These are phyloP conservation scores for Primulina tabacum DNA, from an alignment of 257 asterid genomes.

Conservation along the genomic window DNA sequence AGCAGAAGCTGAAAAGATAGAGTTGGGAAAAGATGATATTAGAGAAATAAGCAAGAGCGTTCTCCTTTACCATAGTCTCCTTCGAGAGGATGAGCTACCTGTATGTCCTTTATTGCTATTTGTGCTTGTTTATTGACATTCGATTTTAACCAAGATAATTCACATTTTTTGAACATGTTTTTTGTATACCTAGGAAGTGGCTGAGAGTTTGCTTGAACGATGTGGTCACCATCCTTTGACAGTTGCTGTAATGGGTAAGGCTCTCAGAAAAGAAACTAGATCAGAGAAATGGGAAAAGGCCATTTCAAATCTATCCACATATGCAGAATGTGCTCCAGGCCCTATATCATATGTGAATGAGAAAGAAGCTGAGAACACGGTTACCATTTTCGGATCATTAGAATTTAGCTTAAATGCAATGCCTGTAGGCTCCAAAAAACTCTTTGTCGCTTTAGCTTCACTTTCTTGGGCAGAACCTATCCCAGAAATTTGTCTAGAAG, in stretches of 20 bases:
- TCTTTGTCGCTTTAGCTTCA: slow-evolving; percentile 33
- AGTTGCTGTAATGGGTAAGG: slow-evolving; percentile 42
- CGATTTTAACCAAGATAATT: background rate
- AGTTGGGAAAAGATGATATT: slow-evolving; percentile 32
- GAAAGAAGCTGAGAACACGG: slow-evolving; percentile 35
- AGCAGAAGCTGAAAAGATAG: slow-evolving; percentile 37
- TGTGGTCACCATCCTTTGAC: slow-evolving; percentile 40
- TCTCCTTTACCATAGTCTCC: slow-evolving; percentile 35
- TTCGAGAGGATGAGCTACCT: slow-evolving; percentile 31
- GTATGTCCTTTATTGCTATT: slow-evolving; percentile 19
- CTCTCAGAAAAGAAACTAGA: slow-evolving; percentile 34
- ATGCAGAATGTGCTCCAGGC: slow-evolving; percentile 35
- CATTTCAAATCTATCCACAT: slow-evolving; percentile 29
- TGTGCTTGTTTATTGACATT: background rate
- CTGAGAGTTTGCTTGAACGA: slow-evolving; percentile 36
- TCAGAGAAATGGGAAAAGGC: slow-evolving; percentile 39
- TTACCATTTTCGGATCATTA: slow-evolving; percentile 35
- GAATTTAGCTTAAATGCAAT: slow-evolving; percentile 39
- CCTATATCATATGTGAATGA: slow-evolving; percentile 38
- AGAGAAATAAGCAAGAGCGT: slow-evolving; percentile 33
- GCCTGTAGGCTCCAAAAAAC: slow-evolving; percentile 28
- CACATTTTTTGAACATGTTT: background rate
- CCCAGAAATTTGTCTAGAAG: slow-evolving; percentile 39
- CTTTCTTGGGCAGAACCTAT: slow-evolving; percentile 38
- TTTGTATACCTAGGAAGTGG: slow-evolving; percentile 21